A percentile compares a stretch with the other conserved stretches of the same genome.
Conservation (phyloP, 2,329 filamentous ascomycete genomes). For the Kalaharituber pfeilii region DNA sequence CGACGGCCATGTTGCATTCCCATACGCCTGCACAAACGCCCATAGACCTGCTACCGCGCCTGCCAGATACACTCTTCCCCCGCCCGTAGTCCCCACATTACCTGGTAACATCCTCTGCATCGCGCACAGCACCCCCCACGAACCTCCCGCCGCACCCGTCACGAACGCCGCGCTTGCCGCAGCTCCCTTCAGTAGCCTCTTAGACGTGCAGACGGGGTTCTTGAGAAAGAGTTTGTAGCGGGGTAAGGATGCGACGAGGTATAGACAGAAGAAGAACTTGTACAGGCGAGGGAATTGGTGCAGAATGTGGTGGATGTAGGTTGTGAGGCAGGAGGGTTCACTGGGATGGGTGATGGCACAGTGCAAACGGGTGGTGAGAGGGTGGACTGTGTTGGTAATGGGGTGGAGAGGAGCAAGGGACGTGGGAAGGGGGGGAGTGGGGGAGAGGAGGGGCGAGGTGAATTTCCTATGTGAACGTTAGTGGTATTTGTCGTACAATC, state of each 20-base stretch:
- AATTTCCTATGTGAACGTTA: constrained; percentile 46
- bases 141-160: constrained; percentile 66
- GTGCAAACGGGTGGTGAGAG: constrained; percentile 65
- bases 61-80: constrained; percentile 75
- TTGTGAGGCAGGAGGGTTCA: constrained; percentile 74
- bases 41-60: constrained; percentile 74
- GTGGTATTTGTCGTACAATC: constrained; percentile 20
- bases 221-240: constrained; percentile 50
- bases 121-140: constrained; percentile 79
- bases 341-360: constrained; percentile 79
- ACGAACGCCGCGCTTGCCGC: constrained; percentile 61
- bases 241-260: constrained; percentile 52
- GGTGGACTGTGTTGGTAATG: constrained; percentile 69
- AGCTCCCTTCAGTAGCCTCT: constrained; percentile 47
- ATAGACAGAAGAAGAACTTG: constrained; percentile 60
- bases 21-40: constrained; percentile 54
- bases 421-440: constrained; percentile 33
- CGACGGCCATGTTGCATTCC: too few species aligned
- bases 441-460: constrained; percentile 30
- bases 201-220: constrained; percentile 49
- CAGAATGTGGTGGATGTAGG: constrained; percentile 75
- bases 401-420: constrained; percentile 49
- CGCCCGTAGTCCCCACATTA: constrained; percentile 44
- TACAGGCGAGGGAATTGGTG: constrained; percentile 62
- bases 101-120: constrained; percentile 67